phyloP scores from a whole-genome alignment of 768 basidiomycete genomes.

The Hygrocybe coccinea region DNA sequence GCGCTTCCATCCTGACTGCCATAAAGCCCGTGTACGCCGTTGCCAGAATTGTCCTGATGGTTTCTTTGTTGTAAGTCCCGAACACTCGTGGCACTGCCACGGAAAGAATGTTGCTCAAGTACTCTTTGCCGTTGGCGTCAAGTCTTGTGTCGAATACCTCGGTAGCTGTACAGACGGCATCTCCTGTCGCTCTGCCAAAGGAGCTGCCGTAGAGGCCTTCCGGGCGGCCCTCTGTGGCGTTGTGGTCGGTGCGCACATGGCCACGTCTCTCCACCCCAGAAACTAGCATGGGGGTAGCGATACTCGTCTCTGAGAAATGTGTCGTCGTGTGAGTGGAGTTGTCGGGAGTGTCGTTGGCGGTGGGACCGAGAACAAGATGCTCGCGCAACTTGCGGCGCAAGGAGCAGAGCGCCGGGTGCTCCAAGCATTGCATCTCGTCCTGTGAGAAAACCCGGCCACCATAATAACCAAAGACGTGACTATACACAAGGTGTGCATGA shows the following conservation, averaged over 20 bases:
- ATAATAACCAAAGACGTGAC: not conserved
- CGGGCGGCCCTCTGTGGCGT: not conserved
- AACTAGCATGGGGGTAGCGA: constrained; percentile 1
- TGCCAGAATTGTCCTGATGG: not conserved
- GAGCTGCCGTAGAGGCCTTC: not conserved
- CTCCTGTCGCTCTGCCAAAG: not conserved
- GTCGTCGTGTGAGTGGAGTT: not conserved
- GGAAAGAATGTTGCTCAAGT: not conserved
- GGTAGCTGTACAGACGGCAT: not conserved
- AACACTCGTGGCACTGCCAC: not conserved
- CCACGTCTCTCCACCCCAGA: not conserved
- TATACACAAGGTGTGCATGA: too few species aligned
- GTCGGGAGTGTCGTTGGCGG: not conserved
- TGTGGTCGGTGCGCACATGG: not conserved
- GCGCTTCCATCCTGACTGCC: not conserved
- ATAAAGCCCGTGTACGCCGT: not conserved
- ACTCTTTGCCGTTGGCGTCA: not conserved
- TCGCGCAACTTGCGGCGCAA: too few species aligned
- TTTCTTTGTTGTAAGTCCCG: not conserved
- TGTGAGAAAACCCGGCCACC: not conserved
- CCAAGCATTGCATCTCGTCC: constrained; percentile 1
- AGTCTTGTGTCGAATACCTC: not conserved
- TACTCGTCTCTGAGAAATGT: not conserved
- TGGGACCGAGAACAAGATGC: not conserved
- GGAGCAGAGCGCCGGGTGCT: not conserved